Evolutionary conservation across 1,284 basidiomycete genomes (phyloP).

Genomic region (Apiotrichum laibachii): DNA sequence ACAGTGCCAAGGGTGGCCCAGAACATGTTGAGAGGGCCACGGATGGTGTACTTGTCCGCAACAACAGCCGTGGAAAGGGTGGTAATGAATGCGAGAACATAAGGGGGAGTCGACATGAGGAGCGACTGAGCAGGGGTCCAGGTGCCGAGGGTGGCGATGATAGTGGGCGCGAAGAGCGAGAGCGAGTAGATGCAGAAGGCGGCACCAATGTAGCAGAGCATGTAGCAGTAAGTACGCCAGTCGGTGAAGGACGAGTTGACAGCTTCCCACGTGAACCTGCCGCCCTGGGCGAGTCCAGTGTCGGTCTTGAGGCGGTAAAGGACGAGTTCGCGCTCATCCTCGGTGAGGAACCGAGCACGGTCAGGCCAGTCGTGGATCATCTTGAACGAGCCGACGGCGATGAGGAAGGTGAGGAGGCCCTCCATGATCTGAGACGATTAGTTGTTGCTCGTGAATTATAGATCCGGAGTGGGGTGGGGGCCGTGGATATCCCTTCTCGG

Average conservation of each 20-base stretch:
- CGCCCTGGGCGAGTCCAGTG: slow-evolving; percentile 45
- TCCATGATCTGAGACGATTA: slow-evolving; percentile 43
- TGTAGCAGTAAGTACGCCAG: slow-evolving; percentile 47
- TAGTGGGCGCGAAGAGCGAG: slow-evolving; percentile 52
- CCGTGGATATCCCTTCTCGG: background rate
- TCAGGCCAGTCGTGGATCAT: slow-evolving; percentile 54
- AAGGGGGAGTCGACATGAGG: slow-evolving; percentile 51
- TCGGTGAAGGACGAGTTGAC: slow-evolving; percentile 36
- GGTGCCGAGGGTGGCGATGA: slow-evolving; percentile 50
- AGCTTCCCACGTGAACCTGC: slow-evolving; percentile 34
- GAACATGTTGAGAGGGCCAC: slow-evolving; percentile 53
- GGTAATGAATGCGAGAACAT: slow-evolving; percentile 54
- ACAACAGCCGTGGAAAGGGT: slow-evolving; percentile 51
- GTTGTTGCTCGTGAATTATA: background rate
- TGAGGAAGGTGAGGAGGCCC: slow-evolving; percentile 48
- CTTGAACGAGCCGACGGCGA: slow-evolving; percentile 45
- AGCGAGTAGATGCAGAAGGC: slow-evolving; percentile 51
- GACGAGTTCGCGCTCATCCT: slow-evolving; percentile 48
- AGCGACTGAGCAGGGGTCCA: slow-evolving; percentile 50
- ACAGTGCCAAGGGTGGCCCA: slow-evolving; percentile 49
- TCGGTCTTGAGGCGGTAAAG: slow-evolving; percentile 48
- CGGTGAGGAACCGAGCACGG: slow-evolving; percentile 49
- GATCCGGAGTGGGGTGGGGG: background rate
- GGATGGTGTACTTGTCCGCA: slow-evolving; percentile 47
- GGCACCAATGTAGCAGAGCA: slow-evolving; percentile 49